phyloP scores from a whole-genome alignment of 225 moss, liverwort and hornwort species.

The Marchantia polymorpha region DNA sequence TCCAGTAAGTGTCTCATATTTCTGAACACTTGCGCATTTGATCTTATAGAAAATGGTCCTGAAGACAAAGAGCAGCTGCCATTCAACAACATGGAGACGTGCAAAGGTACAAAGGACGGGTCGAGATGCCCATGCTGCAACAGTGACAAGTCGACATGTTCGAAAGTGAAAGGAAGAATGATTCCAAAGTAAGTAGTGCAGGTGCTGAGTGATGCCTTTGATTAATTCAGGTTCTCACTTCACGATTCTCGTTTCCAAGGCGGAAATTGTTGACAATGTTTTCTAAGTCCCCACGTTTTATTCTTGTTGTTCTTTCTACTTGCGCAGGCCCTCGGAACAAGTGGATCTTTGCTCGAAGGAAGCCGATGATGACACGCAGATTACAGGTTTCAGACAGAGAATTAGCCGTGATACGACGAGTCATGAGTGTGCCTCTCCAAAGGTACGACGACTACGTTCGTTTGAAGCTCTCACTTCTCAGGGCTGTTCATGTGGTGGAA shows the following conservation, averaged over 20 bases:
- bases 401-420: constrained; percentile 24
- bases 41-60: background rate
- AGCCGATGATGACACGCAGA: constrained; percentile 34
- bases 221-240: background rate
- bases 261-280: background rate
- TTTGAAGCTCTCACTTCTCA: constrained; percentile 32
- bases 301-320: background rate
- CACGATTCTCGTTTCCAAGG: background rate
- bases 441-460: constrained; percentile 36
- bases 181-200: constrained; percentile 58
- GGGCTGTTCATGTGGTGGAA: constrained; percentile 33
- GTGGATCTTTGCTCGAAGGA: constrained; percentile 51
- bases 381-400: constrained; percentile 43
- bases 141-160: constrained; percentile 54
- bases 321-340: constrained; percentile 52
- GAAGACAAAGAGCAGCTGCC: constrained; percentile 37
- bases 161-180: constrained; percentile 49
- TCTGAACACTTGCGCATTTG: background rate
- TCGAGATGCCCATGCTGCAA: constrained; percentile 55
- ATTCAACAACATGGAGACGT: constrained; percentile 36
- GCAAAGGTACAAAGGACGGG: constrained; percentile 39
- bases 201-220: background rate
- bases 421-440: constrained; percentile 32
- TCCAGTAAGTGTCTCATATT: no score
- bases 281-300: background rate